Conservation (phyloP, 495 filamentous ascomycete genomes). For the Alectoria sarmentosa region DNA sequence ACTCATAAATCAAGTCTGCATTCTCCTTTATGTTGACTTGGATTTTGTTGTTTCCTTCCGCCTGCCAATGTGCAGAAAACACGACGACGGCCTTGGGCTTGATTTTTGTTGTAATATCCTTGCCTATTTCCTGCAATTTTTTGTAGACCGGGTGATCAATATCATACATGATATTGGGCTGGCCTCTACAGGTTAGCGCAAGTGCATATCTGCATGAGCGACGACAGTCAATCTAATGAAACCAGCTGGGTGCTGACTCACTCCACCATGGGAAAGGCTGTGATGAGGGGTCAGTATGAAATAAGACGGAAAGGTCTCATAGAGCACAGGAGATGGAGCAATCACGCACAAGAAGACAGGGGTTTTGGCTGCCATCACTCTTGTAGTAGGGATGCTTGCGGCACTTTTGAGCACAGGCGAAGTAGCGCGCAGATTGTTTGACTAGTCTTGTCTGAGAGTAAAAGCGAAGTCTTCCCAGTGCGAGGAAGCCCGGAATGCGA, state of each 20-base stretch:
- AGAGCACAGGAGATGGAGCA: not conserved
- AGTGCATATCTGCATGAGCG: not conserved
- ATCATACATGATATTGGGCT: slow-evolving; percentile 72
- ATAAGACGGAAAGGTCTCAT: not conserved
- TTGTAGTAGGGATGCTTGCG: not conserved
- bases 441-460: not conserved
- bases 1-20: slow-evolving; percentile 78
- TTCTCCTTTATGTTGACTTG: slow-evolving; percentile 65
- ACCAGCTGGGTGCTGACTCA: slow-evolving; percentile 36
- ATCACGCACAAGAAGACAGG: slow-evolving; percentile 59
- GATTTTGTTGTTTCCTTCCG: slow-evolving; percentile 46
- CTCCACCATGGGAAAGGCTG: slow-evolving; percentile 63
- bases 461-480: not conserved
- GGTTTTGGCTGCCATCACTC: slow-evolving; percentile 32
- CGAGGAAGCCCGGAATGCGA: not conserved
- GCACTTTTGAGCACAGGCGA: not conserved
- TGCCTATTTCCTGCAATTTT: slow-evolving; percentile 61
- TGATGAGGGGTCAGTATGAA: not conserved
- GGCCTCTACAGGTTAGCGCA: slow-evolving; percentile 3
- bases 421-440: not conserved
- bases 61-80: slow-evolving; percentile 85
- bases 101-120: slow-evolving; percentile 72
- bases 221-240: not conserved
- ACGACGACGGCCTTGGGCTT: slow-evolving; percentile 78
- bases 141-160: slow-evolving; percentile 65